These are phyloP conservation scores for Aspergillus neoniger DNA, from an alignment of 2,329 filamentous ascomycete species.

Conservation along the genomic window DNA sequence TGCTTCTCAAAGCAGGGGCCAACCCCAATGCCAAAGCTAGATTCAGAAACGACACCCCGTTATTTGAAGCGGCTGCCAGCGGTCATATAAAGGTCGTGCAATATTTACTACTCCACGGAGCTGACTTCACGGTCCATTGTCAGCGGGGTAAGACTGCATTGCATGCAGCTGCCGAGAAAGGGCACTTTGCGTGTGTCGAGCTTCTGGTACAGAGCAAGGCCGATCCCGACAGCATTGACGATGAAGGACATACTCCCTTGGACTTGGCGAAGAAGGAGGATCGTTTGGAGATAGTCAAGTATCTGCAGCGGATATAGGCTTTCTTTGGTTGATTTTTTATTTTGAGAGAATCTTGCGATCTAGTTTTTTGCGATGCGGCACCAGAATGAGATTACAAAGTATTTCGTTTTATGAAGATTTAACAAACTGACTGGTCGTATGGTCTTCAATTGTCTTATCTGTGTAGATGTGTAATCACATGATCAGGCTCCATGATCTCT, in stretches of 20 bases:
- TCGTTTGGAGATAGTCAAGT: background rate
- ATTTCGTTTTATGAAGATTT: too few relatives aligned
- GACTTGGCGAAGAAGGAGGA: background rate
- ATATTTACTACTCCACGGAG: background rate
- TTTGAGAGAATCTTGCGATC: background rate
- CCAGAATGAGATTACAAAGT: background rate
- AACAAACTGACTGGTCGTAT: too few relatives aligned
- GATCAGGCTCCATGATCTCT: too few relatives aligned
- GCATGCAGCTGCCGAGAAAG: conserved; percentile 1
- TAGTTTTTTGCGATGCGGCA: background rate
- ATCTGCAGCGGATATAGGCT: background rate
- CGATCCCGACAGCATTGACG: background rate
- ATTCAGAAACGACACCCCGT: background rate
- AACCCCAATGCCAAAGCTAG: background rate
- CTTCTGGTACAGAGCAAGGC: background rate
- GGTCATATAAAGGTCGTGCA: background rate
- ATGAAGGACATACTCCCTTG: background rate
- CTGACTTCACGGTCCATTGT: background rate
- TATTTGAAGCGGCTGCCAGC: background rate
- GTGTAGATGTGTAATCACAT: too few relatives aligned
- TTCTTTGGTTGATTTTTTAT: background rate
- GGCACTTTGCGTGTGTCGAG: background rate
- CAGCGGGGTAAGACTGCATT: background rate
- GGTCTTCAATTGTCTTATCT: too few relatives aligned
- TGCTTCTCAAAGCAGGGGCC: conserved; percentile 1